Evolutionary conservation across 129 eudicot genomes (phyloP).

Genomic region (Centrapalus pauciflorus): DNA sequence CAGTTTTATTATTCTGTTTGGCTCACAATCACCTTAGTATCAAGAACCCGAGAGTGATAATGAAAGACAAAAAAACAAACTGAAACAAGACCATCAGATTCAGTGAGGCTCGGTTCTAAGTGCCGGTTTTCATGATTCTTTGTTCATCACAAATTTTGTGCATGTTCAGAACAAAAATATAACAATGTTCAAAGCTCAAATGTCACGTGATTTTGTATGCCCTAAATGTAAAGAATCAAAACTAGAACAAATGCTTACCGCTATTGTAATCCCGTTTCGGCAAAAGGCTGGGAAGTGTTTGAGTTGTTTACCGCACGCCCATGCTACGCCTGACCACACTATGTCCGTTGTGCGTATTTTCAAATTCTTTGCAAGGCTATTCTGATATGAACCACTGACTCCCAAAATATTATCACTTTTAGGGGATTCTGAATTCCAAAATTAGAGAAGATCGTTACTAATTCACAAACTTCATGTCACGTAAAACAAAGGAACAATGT

Average conservation of each 20-base stretch:
- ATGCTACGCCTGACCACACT: conserved; percentile 86
- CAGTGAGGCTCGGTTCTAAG: too few relatives aligned
- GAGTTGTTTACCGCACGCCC: conserved; percentile 90
- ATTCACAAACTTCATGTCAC: neutral
- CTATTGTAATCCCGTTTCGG: conserved; percentile 76
- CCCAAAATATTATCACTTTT: conserved; percentile 45
- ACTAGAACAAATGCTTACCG: conserved; percentile 41
- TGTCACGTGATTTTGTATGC: too few relatives aligned
- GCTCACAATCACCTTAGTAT: too few relatives aligned
- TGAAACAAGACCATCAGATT: too few relatives aligned
- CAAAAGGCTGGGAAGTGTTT: conserved; percentile 85
- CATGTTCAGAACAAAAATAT: too few relatives aligned
- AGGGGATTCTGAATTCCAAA: conserved; percentile 45
- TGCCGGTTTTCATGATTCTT: too few relatives aligned
- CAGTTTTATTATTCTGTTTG: neutral
- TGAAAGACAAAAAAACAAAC: too few relatives aligned
- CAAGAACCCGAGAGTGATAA: too few relatives aligned
- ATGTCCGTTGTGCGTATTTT: conserved; percentile 54
- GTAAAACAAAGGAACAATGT: neutral
- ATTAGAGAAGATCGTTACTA: neutral
- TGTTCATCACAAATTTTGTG: too few relatives aligned
- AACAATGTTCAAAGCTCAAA: too few relatives aligned
- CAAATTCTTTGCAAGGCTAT: conserved; percentile 53
- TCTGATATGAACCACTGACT: conserved; percentile 43
- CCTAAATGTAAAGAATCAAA: neutral